Evolutionary conservation across 2,329 filamentous ascomycete genomes (phyloP).

Genomic region (Periconia sp.): DNA sequence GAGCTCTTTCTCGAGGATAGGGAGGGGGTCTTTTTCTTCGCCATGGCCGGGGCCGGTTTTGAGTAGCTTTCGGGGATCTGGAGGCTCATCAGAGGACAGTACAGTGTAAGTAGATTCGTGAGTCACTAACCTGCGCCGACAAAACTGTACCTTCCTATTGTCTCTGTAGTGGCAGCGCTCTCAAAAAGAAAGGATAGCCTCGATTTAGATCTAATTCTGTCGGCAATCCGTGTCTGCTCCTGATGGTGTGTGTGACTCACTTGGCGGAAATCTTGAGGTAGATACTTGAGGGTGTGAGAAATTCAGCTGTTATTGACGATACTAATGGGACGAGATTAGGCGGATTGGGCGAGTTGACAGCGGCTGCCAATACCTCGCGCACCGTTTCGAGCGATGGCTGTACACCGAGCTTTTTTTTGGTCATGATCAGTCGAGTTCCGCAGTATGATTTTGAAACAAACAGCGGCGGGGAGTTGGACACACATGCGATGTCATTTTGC

Average conservation of each 20-base stretch:
- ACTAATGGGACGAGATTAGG: slow-evolving; percentile 82
- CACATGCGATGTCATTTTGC: slow-evolving; percentile 31
- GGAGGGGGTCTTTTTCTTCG: slow-evolving; percentile 79
- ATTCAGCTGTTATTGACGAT: slow-evolving; percentile 84
- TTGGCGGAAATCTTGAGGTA: slow-evolving; percentile 87
- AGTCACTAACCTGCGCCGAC: slow-evolving; percentile 69
- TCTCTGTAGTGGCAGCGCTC: slow-evolving; percentile 87
- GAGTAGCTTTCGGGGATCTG: slow-evolving; percentile 72
- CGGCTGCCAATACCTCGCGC: slow-evolving; percentile 56
- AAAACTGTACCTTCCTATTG: slow-evolving; percentile 93
- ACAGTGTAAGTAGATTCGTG: neutral
- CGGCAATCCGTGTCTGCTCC: neutral
- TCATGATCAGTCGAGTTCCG: slow-evolving; percentile 29
- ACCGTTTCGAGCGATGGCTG: slow-evolving; percentile 65
- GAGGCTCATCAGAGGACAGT: neutral
- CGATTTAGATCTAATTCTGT: slow-evolving; percentile 56
- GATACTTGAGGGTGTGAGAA: slow-evolving; percentile 90
- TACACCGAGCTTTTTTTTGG: slow-evolving; percentile 45
- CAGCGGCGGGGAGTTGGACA: slow-evolving; percentile 1
- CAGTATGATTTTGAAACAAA: neutral
- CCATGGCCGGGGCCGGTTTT: slow-evolving; percentile 88
- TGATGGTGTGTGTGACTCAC: slow-evolving; percentile 46
- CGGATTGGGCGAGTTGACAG: slow-evolving; percentile 55
- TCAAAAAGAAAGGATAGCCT: slow-evolving; percentile 93
- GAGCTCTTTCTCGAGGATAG: slow-evolving; percentile 78